A percentile compares a stretch with the other conserved stretches of the same genome.
phyloP scores from a whole-genome alignment of 2,329 filamentous ascomycete genomes.

The Aspergillus uvarum region DNA sequence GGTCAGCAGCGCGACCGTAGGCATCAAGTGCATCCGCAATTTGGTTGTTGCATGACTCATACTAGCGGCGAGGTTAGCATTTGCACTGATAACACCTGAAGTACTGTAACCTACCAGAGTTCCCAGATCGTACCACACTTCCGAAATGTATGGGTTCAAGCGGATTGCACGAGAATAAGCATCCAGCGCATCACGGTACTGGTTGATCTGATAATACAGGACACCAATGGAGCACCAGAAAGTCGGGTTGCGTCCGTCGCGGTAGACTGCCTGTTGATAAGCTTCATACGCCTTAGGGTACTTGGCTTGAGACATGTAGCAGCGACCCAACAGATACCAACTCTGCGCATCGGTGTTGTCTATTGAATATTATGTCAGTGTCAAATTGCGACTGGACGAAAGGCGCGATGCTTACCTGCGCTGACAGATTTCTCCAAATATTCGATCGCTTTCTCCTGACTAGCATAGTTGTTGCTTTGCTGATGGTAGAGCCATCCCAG shows the following conservation, averaged over 20 bases:
- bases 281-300: constrained; percentile 98
- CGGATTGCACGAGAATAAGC: constrained; percentile 96
- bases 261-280: constrained; percentile 97
- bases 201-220: constrained; percentile 98
- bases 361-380: constrained; percentile 37
- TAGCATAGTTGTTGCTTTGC: constrained; percentile 85
- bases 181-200: constrained; percentile 96
- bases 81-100: background rate
- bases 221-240: constrained; percentile 99
- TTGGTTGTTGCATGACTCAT: constrained; percentile 99
- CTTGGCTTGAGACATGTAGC: constrained; percentile 99
- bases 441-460: constrained; percentile 94
- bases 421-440: constrained; percentile 95
- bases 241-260: constrained; percentile 93
- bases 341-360: constrained; percentile 95
- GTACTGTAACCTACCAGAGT: constrained; percentile 69
- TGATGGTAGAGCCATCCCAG: constrained; percentile 97
- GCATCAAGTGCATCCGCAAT: constrained; percentile 94
- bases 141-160: constrained; percentile 95
- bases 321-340: constrained; percentile 95
- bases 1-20: constrained; percentile 88
- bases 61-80: constrained; percentile 52
- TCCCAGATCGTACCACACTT: constrained; percentile 98
- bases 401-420: constrained; percentile 64
- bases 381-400: background rate